Evolutionary conservation across 2,329 filamentous ascomycete genomes (phyloP).

Genomic region (Aspergillus hortae): DNA sequence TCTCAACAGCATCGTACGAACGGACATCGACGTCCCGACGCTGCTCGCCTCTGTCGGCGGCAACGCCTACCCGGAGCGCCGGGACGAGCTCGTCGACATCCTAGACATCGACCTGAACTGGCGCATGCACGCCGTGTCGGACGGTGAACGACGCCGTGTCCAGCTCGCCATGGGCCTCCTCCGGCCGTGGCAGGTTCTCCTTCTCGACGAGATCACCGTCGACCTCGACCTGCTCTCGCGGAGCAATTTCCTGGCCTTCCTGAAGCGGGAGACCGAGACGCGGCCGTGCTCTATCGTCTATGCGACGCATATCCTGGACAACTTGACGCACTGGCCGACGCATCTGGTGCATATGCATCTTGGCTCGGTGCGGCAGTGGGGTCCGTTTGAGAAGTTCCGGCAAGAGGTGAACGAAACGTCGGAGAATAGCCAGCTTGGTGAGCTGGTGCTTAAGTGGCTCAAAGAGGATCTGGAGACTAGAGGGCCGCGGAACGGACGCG

Average conservation of each 20-base stretch:
- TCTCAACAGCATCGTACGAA: slow-evolving; percentile 91
- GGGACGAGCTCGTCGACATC: slow-evolving; percentile 82
- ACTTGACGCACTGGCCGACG: slow-evolving; percentile 89
- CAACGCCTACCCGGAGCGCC: slow-evolving; percentile 72
- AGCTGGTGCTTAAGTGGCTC: slow-evolving; percentile 85
- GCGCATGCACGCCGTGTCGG: slow-evolving; percentile 94
- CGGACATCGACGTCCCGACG: slow-evolving; percentile 86
- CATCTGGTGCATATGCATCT: slow-evolving; percentile 95
- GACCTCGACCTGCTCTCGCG: slow-evolving; percentile 86
- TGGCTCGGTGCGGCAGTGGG: slow-evolving; percentile 84
- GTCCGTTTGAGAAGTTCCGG: slow-evolving; percentile 67
- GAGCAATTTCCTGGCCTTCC: slow-evolving; percentile 77
- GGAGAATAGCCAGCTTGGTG: slow-evolving; percentile 81
- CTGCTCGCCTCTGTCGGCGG: slow-evolving; percentile 84
- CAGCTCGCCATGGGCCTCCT: slow-evolving; percentile 95
- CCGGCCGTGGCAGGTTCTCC: slow-evolving; percentile 82
- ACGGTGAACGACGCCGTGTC: slow-evolving; percentile 86
- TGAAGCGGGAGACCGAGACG: slow-evolving; percentile 80
- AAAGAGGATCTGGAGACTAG: slow-evolving; percentile 72
- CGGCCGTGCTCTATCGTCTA: slow-evolving; percentile 91
- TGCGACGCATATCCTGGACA: slow-evolving; percentile 95
- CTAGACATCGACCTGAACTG: slow-evolving; percentile 88
- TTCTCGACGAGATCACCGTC: slow-evolving; percentile 96
- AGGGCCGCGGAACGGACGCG: slow-evolving; percentile 68
- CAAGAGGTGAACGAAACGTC: slow-evolving; percentile 48